Conservation (phyloP, 176 grass and related monocot species). For the Lolium perenne region DNA sequence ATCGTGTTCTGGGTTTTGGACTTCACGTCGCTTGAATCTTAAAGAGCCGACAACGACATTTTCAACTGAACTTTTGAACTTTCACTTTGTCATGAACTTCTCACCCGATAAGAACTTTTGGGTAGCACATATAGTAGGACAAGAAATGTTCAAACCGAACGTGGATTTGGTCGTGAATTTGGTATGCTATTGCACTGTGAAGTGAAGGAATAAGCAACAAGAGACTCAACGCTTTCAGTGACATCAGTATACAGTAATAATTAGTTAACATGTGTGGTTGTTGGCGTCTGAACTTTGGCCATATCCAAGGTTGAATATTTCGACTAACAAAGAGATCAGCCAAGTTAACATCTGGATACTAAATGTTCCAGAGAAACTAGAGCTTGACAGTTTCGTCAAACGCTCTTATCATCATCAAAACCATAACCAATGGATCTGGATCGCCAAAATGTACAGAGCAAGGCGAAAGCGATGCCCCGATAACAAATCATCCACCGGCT, state of each 20-base stretch:
- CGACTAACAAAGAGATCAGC: not conserved
- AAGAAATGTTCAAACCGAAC: conserved; percentile 19
- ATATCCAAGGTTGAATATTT: conserved; percentile 42
- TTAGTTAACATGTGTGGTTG: not conserved
- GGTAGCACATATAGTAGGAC: not conserved
- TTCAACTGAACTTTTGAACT: not conserved
- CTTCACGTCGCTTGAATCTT: not conserved
- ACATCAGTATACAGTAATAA: not conserved
- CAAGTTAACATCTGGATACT: not conserved
- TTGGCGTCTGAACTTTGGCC: not conserved
- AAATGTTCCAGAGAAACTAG: not conserved
- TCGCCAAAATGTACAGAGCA: not conserved
- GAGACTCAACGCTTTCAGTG: not conserved
- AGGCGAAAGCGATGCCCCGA: not conserved
- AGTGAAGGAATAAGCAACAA: conserved; percentile 2
- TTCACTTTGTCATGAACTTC: not conserved
- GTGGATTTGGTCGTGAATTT: not conserved
- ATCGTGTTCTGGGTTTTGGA: not conserved
- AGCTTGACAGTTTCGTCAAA: conserved; percentile 39
- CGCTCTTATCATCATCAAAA: conserved; percentile 1
- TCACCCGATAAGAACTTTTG: conserved; percentile 16
- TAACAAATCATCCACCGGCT: conserved; percentile 1
- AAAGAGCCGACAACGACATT: conserved; percentile 6
- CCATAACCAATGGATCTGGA: not conserved
- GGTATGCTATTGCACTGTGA: not conserved